These are phyloP conservation scores for Cadophora gregata DNA, from an alignment of 2,329 filamentous ascomycete species.

Conservation along the genomic window DNA sequence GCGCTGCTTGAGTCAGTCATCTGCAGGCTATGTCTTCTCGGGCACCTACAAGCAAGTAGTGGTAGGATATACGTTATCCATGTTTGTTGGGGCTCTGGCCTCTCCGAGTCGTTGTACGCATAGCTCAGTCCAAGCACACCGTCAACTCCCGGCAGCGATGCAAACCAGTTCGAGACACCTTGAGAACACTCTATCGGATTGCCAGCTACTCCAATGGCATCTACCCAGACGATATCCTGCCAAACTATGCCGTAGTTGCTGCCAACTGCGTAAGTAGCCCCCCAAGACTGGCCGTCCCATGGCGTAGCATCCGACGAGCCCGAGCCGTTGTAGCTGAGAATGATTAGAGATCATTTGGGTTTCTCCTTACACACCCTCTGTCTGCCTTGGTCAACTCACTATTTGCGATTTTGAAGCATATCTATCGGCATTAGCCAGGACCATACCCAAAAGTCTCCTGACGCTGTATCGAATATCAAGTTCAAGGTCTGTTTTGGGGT, in stretches of 20 bases:
- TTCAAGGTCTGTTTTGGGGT: constrained; percentile 35
- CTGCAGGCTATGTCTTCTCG: background rate
- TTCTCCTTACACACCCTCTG: background rate
- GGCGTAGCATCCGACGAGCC: constrained; percentile 10
- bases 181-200: constrained; percentile 32
- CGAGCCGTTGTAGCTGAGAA: constrained; percentile 2
- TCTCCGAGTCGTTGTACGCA: constrained; percentile 43
- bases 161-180: constrained; percentile 27
- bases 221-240: constrained; percentile 22
- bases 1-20: constrained; percentile 37
- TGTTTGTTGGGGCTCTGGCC: constrained; percentile 32
- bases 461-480: constrained; percentile 36
- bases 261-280: constrained; percentile 4
- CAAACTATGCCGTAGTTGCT: constrained; percentile 28
- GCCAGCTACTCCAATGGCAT: constrained; percentile 24
- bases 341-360: constrained; percentile 3
- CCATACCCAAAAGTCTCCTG: constrained; percentile 41
- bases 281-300: constrained; percentile 32
- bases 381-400: constrained; percentile 19
- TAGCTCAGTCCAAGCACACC: constrained; percentile 47
- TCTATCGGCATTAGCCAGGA: constrained; percentile 32
- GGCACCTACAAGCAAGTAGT: background rate
- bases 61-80: constrained; percentile 10
- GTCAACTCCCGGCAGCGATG: constrained; percentile 36
- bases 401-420: constrained; percentile 20